These are phyloP conservation scores for Trametes cubensis DNA, from an alignment of 768 basidiomycete genomes.

Conservation along the genomic window DNA sequence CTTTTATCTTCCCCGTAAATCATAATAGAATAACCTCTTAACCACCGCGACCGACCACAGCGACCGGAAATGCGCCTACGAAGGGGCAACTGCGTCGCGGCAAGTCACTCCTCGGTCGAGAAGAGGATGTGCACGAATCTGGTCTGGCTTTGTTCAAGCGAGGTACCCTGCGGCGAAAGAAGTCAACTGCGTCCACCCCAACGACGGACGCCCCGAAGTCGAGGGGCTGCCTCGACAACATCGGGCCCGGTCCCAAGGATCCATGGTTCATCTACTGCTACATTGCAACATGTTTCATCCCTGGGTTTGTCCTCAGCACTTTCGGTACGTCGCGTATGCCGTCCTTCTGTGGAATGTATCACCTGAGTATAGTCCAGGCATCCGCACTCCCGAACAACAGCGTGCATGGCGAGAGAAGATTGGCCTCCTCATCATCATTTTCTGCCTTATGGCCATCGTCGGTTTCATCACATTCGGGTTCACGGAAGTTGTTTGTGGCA, in stretches of 20 bases:
- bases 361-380: constrained; percentile 51
- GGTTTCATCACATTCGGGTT: constrained; percentile 99
- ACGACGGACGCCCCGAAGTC: constrained; percentile 39
- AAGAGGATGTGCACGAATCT: constrained; percentile 89
- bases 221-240: constrained; percentile 66
- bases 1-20: constrained; percentile 15
- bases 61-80: constrained; percentile 80
- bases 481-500: constrained; percentile 91
- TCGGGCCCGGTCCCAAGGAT: constrained; percentile 86
- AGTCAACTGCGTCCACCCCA: constrained; percentile 47
- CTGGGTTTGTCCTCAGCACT: constrained; percentile 68
- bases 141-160: constrained; percentile 92
- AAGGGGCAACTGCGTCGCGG: constrained; percentile 71
- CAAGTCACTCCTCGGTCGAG: constrained; percentile 85
- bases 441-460: constrained; percentile 85
- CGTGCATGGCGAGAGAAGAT: constrained; percentile 99
- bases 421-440: constrained; percentile 82
- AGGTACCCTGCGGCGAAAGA: constrained; percentile 74
- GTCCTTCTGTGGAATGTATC: neutral
- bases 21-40: constrained; percentile 11
- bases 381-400: constrained; percentile 88
- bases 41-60: constrained; percentile 37
- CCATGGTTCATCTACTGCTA: constrained; percentile 96
- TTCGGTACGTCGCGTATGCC: constrained; percentile 64
- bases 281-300: constrained; percentile 82